A percentile compares a stretch with the other conserved stretches of the same genome.
phyloP scores from a whole-genome alignment of 1,284 basidiomycete species.

The Boletus semigastroideus region DNA sequence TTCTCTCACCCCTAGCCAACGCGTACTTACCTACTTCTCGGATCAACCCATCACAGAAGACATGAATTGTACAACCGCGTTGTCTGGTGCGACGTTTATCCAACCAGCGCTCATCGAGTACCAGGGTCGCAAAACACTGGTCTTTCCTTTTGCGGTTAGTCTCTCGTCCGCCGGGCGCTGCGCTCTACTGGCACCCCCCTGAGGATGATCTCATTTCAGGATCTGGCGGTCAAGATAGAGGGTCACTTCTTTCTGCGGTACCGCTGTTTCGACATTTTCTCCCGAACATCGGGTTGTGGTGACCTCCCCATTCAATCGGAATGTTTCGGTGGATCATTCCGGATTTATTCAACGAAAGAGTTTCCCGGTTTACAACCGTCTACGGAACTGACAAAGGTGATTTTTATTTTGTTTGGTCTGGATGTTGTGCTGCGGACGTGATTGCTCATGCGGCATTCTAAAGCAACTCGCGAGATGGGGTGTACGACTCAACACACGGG shows the following conservation, averaged over 20 bases:
- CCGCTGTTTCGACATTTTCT: constrained; percentile 66
- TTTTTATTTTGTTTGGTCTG: background rate
- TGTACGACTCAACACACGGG: constrained; percentile 68
- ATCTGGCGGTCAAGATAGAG: constrained; percentile 61
- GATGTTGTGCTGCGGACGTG: background rate
- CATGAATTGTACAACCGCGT: constrained; percentile 50
- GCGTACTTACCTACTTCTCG: constrained; percentile 43
- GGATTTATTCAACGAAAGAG: constrained; percentile 76
- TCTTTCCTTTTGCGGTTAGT: constrained; percentile 73
- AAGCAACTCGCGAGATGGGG: constrained; percentile 69
- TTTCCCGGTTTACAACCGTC: constrained; percentile 74
- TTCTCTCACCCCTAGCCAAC: constrained; percentile 8
- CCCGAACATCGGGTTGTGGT: constrained; percentile 29
- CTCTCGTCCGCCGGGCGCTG: constrained; percentile 4
- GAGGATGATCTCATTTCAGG: constrained; percentile 29
- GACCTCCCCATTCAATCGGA: constrained; percentile 62
- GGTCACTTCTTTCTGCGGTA: constrained; percentile 67
- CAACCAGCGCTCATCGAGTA: constrained; percentile 60
- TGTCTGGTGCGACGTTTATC: constrained; percentile 66
- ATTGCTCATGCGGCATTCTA: constrained; percentile 3
- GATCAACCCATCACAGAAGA: constrained; percentile 45
- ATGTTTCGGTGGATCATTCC: constrained; percentile 66
- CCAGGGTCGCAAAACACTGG: constrained; percentile 55
- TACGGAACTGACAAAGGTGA: constrained; percentile 73
- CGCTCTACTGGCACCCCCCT: background rate